Percentiles rank a stretch among this genome's conserved stretches.
These are phyloP conservation scores for Calonectria hongkongensis DNA, from an alignment of 2,329 filamentous ascomycete genomes.

Conservation along the genomic window DNA sequence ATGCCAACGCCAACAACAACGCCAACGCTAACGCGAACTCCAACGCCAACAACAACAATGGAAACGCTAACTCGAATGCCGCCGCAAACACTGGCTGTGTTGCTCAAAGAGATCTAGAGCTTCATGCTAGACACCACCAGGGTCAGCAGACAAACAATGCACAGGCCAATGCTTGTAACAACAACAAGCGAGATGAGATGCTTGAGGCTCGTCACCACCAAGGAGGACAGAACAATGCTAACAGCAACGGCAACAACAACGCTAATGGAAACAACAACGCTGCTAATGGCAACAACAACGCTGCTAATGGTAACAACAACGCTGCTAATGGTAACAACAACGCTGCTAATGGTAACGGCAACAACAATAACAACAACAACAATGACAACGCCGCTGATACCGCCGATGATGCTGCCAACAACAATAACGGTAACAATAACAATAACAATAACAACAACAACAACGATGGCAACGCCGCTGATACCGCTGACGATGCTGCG, in stretches of 20 bases:
- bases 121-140: slow-evolving; percentile 25
- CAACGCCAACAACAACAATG: not conserved
- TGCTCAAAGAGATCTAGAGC: slow-evolving; percentile 6
- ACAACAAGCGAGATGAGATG: slow-evolving; percentile 29
- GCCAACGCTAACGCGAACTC: slow-evolving; percentile 5
- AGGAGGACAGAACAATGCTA: slow-evolving; percentile 10
- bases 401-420: not conserved
- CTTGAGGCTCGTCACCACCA: slow-evolving; percentile 32
- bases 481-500: not conserved
- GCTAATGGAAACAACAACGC: too few relatives aligned
- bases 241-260: not conserved
- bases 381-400: not conserved
- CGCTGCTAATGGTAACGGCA: not conserved
- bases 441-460: not conserved
- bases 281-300: not conserved
- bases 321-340: too few relatives aligned
- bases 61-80: not conserved
- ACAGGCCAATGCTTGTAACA: slow-evolving; percentile 11
- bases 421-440: not conserved
- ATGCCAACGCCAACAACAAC: not conserved
- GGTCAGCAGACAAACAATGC: slow-evolving; percentile 20
- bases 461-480: not conserved
- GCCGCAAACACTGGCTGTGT: slow-evolving; percentile 18
- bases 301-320: not conserved
- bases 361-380: not conserved